These are phyloP conservation scores for Diaporthe vaccinii DNA, from an alignment of 2,329 filamentous ascomycete species.

Conservation along the genomic window DNA sequence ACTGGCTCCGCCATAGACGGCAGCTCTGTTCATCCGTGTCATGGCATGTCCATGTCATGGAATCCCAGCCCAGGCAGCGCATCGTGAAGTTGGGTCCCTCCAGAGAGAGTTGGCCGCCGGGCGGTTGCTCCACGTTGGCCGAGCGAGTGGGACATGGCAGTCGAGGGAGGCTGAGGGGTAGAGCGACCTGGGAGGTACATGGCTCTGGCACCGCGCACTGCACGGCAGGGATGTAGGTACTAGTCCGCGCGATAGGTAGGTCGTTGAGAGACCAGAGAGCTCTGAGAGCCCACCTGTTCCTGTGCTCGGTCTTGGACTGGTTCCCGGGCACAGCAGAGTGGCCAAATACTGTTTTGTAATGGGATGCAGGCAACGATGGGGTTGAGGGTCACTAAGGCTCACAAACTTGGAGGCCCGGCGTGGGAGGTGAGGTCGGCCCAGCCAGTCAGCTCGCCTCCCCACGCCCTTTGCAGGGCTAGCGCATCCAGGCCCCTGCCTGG, in stretches of 20 bases:
- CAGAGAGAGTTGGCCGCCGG: not conserved
- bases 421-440: constrained; percentile 27
- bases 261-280: not conserved
- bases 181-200: constrained; percentile 15
- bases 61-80: constrained; percentile 6
- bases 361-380: constrained; percentile 36
- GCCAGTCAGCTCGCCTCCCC: constrained; percentile 36
- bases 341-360: constrained; percentile 41
- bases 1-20: not conserved
- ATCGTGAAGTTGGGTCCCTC: constrained; percentile 26
- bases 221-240: constrained; percentile 6
- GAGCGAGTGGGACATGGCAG: constrained; percentile 12
- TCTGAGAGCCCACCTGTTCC: not conserved
- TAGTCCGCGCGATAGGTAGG: not conserved
- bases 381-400: constrained; percentile 21
- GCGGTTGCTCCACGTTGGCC: not conserved
- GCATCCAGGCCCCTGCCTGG: not conserved
- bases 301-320: not conserved
- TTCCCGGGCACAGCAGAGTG: not conserved
- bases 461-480: constrained; percentile 27
- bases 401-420: constrained; percentile 29
- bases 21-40: constrained; percentile 11
- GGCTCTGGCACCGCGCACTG: not conserved
- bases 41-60: constrained; percentile 7
- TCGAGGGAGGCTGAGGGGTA: constrained; percentile 23